Percentiles rank a stretch among this genome's conserved stretches.
Conservation (phyloP, 768 basidiomycete genomes). For the Tubosaeta sp. region DNA sequence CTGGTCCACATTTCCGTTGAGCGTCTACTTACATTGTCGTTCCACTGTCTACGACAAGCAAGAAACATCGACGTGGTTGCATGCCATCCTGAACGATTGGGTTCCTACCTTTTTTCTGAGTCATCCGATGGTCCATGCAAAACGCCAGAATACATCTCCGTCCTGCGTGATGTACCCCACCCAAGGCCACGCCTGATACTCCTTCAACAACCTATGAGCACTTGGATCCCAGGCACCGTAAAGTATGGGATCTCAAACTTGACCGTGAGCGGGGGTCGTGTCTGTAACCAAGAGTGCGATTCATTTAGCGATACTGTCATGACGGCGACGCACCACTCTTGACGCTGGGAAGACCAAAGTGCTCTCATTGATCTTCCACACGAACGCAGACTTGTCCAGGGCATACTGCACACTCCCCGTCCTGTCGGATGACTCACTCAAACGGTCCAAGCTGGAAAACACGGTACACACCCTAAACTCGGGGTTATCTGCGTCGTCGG, state of each 20-base stretch:
- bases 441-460: background rate
- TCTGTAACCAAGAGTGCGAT: slow-evolving; percentile 45
- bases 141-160: slow-evolving; percentile 46
- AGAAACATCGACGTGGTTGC: background rate
- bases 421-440: slow-evolving; percentile 40
- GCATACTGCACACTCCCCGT: slow-evolving; percentile 96
- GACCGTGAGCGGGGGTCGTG: slow-evolving; percentile 89
- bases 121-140: slow-evolving; percentile 57
- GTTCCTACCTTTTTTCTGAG: slow-evolving; percentile 68
- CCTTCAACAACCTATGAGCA: slow-evolving; percentile 98
- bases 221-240: slow-evolving; percentile 96
- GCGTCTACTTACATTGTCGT: too few relatives aligned
- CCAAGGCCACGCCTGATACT: slow-evolving; percentile 95
- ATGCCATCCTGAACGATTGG: slow-evolving; percentile 42
- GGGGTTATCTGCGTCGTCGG: slow-evolving; percentile 96
- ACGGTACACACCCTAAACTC: slow-evolving; percentile 76
- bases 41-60: background rate
- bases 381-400: slow-evolving; percentile 96
- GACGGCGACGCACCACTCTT: slow-evolving; percentile 62
- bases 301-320: background rate
- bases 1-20: too few relatives aligned
- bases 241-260: slow-evolving; percentile 99
- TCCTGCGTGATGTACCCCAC: slow-evolving; percentile 92
- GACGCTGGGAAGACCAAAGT: slow-evolving; percentile 94
- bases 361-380: slow-evolving; percentile 99